These are phyloP conservation scores for Daldinia sp. DNA, from an alignment of 2,329 filamentous ascomycete genomes.

Conservation along the genomic window DNA sequence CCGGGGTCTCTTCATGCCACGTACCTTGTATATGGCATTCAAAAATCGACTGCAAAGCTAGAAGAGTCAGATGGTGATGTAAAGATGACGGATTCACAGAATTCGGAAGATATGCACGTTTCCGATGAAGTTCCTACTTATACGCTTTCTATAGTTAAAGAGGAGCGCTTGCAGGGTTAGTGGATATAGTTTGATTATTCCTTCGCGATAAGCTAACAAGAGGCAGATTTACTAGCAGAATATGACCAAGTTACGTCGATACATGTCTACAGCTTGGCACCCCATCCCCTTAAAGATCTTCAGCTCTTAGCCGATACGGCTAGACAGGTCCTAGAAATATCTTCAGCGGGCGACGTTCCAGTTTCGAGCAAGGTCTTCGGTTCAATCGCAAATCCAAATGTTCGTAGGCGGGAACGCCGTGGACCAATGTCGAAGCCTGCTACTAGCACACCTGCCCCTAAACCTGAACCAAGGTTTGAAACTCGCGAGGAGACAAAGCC, in stretches of 20 bases:
- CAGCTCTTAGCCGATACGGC: slow-evolving; percentile 75
- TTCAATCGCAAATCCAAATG: slow-evolving; percentile 76
- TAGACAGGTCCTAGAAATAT: slow-evolving; percentile 66
- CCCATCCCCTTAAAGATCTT: slow-evolving; percentile 74
- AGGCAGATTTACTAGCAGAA: slow-evolving; percentile 68
- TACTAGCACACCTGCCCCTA: slow-evolving; percentile 42
- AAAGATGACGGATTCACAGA: slow-evolving; percentile 73
- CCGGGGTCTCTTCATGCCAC: slow-evolving; percentile 84
- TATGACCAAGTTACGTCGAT: slow-evolving; percentile 81
- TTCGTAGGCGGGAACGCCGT: slow-evolving; percentile 60
- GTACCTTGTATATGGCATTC: slow-evolving; percentile 83
- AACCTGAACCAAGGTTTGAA: slow-evolving; percentile 43
- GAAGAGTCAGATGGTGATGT: slow-evolving; percentile 67
- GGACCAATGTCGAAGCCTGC: slow-evolving; percentile 42
- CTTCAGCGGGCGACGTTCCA: slow-evolving; percentile 65
- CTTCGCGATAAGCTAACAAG: slow-evolving; percentile 25
- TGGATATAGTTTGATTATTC: neutral
- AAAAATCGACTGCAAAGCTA: slow-evolving; percentile 51
- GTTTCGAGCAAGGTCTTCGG: slow-evolving; percentile 71
- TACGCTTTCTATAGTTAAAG: slow-evolving; percentile 72
- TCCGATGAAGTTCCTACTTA: slow-evolving; percentile 62
- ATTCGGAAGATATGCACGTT: slow-evolving; percentile 51
- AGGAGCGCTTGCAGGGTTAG: slow-evolving; percentile 76
- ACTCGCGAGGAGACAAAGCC: slow-evolving; percentile 50
- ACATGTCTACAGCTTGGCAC: slow-evolving; percentile 86